Base-by-base conservation (phyloP, 257 asterid genomes). In the Anisodus tanguticus region DNA sequence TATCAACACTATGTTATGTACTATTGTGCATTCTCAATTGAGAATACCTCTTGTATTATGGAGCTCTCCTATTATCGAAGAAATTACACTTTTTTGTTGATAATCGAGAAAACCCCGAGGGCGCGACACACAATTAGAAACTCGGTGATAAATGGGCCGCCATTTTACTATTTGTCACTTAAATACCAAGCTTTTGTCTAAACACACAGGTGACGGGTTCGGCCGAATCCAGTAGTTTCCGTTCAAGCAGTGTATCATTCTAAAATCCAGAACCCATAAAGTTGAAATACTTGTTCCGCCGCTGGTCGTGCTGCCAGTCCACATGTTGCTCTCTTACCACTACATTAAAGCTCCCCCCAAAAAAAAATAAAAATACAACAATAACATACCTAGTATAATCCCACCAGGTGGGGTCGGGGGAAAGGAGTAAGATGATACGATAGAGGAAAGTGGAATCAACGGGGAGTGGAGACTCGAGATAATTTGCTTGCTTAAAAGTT, bases 11-110 rank as follows among this genome's bases (percentile, higher is more conserved):
- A 47, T 3, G 43, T 47, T 74, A 6, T 47, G 80, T 74, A 49
- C 43, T 10, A 49, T 47, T 74, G 60, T 74, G 80, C 39, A 22
- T 47, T 49, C 58, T 19, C 43, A 74, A n/a, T 72, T 72, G 80
- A 49, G 80, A 49, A 45, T 45, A 11, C 19, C 39, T 71, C 5
- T 71, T 71, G 9, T 49, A 6, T 74, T 22, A 10, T 74, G 43
- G 79, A 17, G 79, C 37, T 71, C 11, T 69, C 7, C 45, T 66
- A 16, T 31, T 37, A 68, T 68, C 47, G 13, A 68, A 2, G 72
- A 37, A 37, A 37, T 68, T 68, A 37, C 22, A 68, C 76, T 68
- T 67, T 15, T 68, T 31, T 31, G 9, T 37, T 68, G 49, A 6
- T 68, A 68, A 37, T 68, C 22, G 6, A 37, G 51, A 68, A 68